Evolutionary conservation across 202 grass and related monocot species (phyloP), one percentile per base, ranked within the genome.

Genomic region (Schoenoplectus tabernaemontani): DNA sequence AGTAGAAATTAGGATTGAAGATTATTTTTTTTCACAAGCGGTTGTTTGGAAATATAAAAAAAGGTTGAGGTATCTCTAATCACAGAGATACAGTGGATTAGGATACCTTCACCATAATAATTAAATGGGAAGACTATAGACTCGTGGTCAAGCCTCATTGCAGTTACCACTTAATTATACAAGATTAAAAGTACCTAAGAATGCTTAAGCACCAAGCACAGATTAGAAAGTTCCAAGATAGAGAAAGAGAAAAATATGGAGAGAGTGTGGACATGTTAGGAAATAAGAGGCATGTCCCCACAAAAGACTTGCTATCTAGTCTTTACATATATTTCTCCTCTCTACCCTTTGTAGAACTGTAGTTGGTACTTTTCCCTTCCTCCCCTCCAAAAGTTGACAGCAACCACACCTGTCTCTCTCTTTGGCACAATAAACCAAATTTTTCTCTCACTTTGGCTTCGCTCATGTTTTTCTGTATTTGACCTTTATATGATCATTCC

Each of bases 211-310:
- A 50, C 7, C 22, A 79, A 62, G 59, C n/a, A n/a, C 5, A 64
- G 58, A 79, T 79, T 64, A 79, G 58, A 64, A 64, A 61, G 37
- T 79, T 79, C 57, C 57, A 64, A 59, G 51, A 23, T 16, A 69
- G 57, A 78, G 26, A 78, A 39, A 39, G 28, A 38, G 23, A 54
- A 30, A 57, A 56, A 26, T 23, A 54, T 24, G 43, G 30, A 24
- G 4, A 26, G 47, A 19, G 16, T 36, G 41, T 50, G 5, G 56
- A 73, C 41, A 7, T 67, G 58, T 65, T 43, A 75, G 47, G 57
- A 58, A 82, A 86, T 37, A 54, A 9, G 78, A 86, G 73, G 84
- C 84, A 76, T 83, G 64, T 72, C 66, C 81, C 81, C 69, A 70
- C 82, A 84, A 67, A 64, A 64, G 50, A 79, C 57, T 30, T 68